Base-by-base conservation (phyloP, 2,329 filamentous ascomycete genomes). In the Diplodia corticola region DNA sequence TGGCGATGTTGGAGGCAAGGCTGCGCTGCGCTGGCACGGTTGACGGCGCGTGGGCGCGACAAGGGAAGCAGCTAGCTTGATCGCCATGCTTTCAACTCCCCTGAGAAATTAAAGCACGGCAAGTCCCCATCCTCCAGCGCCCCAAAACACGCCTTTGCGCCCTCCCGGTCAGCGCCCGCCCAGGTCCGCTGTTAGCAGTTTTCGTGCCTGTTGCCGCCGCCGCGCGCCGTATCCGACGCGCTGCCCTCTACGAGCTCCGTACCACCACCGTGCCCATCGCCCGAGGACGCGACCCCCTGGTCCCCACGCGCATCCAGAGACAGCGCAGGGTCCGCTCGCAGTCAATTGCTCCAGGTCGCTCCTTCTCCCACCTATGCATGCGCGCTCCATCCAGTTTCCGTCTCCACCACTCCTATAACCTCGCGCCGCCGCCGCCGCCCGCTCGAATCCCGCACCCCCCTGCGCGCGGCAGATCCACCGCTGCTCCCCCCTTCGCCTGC, bases 91-190 rank as follows among this genome's bases (percentile, higher is more conserved):
- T 46, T 40, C 37, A 35, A 35, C 44, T 49, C 64, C 53, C 64
- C 64, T 65, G 54, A 51, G 55, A 65, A 65, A 65, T 65, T 65
- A 65, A 60, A 65, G 64, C 54, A 46, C 64, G 54, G 30, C 30
- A 37, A 33, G 22, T 35, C 40, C 57, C 49, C 57, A 44, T 44
- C 48, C 57, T 7, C 40, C 40, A 61, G 44, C 57, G 17, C 40
- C 33, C 57, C 55, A 60, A 61, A 35, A 26, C 57, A 61, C 57
- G 57, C 57, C 57, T 61, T 61, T 46, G 48, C 57, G 57, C 55
- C 55, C 53, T 12, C 26, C n/a, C 30, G 40, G 40, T 44, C 40
- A 20, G 40, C 9, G 40, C 40, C 40, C 20, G 50, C 10, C 50
- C 26, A 20, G 48, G 50, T 28, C 54, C 44, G 35, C 55, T 30